Evolutionary conservation across 2,329 filamentous ascomycete genomes (phyloP).

Genomic region (Coniella vitis): DNA sequence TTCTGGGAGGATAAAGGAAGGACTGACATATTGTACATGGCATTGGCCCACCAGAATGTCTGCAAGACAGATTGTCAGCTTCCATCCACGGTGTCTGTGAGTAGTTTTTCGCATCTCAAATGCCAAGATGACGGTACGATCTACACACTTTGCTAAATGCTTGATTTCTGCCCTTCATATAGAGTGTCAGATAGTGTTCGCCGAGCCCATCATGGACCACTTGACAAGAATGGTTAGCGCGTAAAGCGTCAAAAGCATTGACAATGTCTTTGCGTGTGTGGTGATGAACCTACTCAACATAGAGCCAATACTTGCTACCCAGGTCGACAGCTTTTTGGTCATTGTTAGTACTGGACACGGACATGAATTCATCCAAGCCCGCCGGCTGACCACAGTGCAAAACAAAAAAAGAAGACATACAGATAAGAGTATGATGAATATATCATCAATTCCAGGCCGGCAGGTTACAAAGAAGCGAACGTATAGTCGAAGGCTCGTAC

Average conservation of each 20-base stretch:
- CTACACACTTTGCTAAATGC: constrained; percentile 1
- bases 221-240: background rate
- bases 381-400: no score
- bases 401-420: background rate
- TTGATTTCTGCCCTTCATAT: background rate
- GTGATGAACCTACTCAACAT: constrained; percentile 2
- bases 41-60: constrained; percentile 15
- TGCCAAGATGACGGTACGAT: no score
- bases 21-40: constrained; percentile 17
- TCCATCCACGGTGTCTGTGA: background rate
- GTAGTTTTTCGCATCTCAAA: no score
- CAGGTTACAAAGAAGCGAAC: constrained; percentile 13
- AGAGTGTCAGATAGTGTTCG: constrained; percentile 2
- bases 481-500: constrained; percentile 4
- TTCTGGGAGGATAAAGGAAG: background rate
- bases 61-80: background rate
- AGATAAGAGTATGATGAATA: constrained; percentile 4
- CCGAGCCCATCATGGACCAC: constrained; percentile 8
- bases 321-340: constrained; percentile 2
- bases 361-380: no score
- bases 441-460: constrained; percentile 10
- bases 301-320: constrained; percentile 8
- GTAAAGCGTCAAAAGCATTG: background rate
- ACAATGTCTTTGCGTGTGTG: background rate
- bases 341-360: no score